Conservation (phyloP, 306 rosid genomes). For the Quercus engelmannii region DNA sequence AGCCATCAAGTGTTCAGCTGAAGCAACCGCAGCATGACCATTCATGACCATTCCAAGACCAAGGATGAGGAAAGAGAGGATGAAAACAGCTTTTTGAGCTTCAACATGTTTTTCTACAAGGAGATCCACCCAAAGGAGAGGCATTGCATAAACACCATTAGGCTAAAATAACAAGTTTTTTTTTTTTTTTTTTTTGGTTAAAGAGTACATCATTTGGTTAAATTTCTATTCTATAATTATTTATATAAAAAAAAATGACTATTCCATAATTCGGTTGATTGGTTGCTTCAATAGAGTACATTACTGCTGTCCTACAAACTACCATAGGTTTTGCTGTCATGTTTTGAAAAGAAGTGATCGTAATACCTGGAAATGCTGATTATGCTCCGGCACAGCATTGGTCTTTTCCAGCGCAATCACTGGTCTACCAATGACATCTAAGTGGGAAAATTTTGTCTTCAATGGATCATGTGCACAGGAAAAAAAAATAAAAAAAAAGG, state of each 20-base stretch:
- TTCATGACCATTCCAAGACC: not conserved
- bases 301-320: not conserved
- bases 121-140: not conserved
- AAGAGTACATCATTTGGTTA: not conserved
- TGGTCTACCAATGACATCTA: slow-evolving; percentile 94
- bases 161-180: not conserved
- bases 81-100: not conserved
- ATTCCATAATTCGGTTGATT: not conserved
- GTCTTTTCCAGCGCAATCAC: slow-evolving; percentile 83
- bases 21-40: not conserved
- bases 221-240: not conserved
- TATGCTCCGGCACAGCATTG: slow-evolving; percentile 91
- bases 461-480: slow-evolving; percentile 19
- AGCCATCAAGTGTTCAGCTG: too few species aligned
- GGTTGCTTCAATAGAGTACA: not conserved
- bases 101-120: not conserved
- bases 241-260: not conserved
- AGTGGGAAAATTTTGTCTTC: slow-evolving; percentile 92
- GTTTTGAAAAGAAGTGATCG: not conserved
- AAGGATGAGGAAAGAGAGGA: not conserved
- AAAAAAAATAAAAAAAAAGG: too few species aligned
- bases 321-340: not conserved
- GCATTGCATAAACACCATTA: not conserved
- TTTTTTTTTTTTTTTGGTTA: not conserved
- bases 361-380: slow-evolving; percentile 84